phyloP scores from a whole-genome alignment of 1,284 basidiomycete genomes.

The Violaceomyces palustris region DNA sequence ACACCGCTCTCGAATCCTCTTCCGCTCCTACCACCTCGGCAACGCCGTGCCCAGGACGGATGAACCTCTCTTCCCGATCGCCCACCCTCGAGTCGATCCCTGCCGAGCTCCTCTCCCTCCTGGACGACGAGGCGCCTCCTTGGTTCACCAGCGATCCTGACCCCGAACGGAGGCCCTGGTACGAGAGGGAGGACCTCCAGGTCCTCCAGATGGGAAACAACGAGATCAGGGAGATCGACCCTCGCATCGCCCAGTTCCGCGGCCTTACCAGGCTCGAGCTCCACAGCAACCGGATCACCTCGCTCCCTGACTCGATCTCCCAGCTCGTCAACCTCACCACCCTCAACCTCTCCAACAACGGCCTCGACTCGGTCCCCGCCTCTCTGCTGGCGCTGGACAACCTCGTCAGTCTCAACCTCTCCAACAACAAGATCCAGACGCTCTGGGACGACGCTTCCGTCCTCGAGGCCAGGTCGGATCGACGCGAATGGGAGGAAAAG shows the following conservation, averaged over 20 bases:
- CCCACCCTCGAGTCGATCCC: constrained; percentile 30
- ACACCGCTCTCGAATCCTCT: neutral
- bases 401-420: constrained; percentile 41
- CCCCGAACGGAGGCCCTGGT: constrained; percentile 35
- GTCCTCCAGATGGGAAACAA: constrained; percentile 34
- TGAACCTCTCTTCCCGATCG: constrained; percentile 28
- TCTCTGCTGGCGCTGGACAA: constrained; percentile 32
- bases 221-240: constrained; percentile 23
- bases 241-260: constrained; percentile 30
- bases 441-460: constrained; percentile 32
- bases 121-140: constrained; percentile 26
- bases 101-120: constrained; percentile 22
- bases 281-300: constrained; percentile 35
- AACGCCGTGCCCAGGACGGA: constrained; percentile 7
- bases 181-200: constrained; percentile 28
- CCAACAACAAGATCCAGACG: constrained; percentile 34
- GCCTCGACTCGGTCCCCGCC: constrained; percentile 25
- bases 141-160: constrained; percentile 36
- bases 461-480: constrained; percentile 9
- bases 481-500: constrained; percentile 25
- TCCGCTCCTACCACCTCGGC: neutral
- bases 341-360: constrained; percentile 38
- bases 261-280: constrained; percentile 38
- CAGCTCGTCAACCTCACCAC: constrained; percentile 33
- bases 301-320: constrained; percentile 23